Conservation (phyloP, 1,284 basidiomycete genomes). For the Cerrena zonata region DNA sequence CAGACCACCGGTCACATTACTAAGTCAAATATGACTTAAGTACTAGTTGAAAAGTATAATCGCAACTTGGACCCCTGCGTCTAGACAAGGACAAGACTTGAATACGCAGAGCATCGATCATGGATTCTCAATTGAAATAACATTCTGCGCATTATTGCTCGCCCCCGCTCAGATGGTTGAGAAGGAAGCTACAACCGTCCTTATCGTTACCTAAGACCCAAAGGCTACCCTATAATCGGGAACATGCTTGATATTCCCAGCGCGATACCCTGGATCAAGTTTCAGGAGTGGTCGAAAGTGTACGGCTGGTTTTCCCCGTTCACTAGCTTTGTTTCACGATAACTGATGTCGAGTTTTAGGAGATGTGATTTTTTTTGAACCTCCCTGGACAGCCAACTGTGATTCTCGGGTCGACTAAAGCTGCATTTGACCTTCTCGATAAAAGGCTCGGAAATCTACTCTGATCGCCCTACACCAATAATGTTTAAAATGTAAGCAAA, state of each 20-base stretch:
- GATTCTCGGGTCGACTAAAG: constrained; percentile 29
- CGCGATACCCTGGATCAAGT: constrained; percentile 11
- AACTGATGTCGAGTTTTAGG: background rate
- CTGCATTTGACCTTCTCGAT: constrained; percentile 29
- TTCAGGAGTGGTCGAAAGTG: background rate
- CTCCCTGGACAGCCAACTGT: constrained; percentile 11
- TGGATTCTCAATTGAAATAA: no score
- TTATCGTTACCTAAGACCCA: no score
- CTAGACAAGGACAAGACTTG: no score
- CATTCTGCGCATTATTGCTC: no score
- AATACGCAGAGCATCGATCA: no score
- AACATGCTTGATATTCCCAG: constrained; percentile 9
- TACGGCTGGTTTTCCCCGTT: background rate
- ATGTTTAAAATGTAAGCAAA: constrained; percentile 24
- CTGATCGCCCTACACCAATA: constrained; percentile 30
- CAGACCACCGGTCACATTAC: no score
- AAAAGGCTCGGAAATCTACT: constrained; percentile 29
- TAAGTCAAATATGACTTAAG: no score
- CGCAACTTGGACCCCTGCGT: no score
- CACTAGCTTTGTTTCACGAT: background rate
- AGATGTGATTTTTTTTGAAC: constrained; percentile 1
- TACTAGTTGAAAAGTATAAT: no score
- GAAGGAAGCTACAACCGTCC: no score
- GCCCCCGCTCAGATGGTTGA: no score
- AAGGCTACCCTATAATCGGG: constrained; percentile 3